Conservation (phyloP, 2,329 filamentous ascomycete species). For the Curvularia lunata region DNA sequence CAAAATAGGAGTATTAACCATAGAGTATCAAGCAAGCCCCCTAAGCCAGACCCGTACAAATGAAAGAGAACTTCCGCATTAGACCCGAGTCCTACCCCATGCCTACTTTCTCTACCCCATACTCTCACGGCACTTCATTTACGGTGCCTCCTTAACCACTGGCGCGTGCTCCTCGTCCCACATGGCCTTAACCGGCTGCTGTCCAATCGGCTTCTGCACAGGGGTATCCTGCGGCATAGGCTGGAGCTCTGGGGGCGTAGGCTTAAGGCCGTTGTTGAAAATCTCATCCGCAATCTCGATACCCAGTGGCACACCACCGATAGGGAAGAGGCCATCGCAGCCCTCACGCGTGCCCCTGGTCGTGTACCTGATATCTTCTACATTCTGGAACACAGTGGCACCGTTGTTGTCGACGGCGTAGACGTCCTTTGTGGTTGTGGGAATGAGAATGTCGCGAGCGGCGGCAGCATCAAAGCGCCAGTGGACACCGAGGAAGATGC, state of each 20-base stretch:
- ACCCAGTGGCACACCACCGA: constrained; percentile 23
- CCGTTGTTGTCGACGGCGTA: constrained; percentile 19
- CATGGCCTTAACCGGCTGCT: background rate
- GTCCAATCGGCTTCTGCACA: background rate
- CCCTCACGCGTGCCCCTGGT: constrained; percentile 20
- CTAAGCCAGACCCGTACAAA: background rate
- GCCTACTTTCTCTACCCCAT: background rate
- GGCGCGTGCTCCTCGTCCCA: constrained; percentile 1
- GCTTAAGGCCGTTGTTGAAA: constrained; percentile 13
- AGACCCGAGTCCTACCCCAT: too few relatives aligned
- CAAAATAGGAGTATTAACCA: background rate
- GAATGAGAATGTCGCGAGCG: constrained; percentile 24
- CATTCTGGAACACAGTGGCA: constrained; percentile 18
- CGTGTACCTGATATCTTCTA: constrained; percentile 18
- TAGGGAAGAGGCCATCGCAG: constrained; percentile 11
- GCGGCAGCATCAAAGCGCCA: constrained; percentile 40
- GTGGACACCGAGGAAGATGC: constrained; percentile 37
- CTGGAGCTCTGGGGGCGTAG: constrained; percentile 16
- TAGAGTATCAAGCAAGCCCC: background rate
- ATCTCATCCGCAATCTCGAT: constrained; percentile 26
- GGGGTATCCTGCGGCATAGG: constrained; percentile 10
- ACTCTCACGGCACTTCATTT: background rate
- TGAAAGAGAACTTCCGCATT: background rate
- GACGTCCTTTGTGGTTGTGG: constrained; percentile 16
- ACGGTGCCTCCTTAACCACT: constrained; percentile 5